These are phyloP conservation scores for Blastomyces gilchristii DNA, from an alignment of 2,329 filamentous ascomycete species.

Conservation along the genomic window DNA sequence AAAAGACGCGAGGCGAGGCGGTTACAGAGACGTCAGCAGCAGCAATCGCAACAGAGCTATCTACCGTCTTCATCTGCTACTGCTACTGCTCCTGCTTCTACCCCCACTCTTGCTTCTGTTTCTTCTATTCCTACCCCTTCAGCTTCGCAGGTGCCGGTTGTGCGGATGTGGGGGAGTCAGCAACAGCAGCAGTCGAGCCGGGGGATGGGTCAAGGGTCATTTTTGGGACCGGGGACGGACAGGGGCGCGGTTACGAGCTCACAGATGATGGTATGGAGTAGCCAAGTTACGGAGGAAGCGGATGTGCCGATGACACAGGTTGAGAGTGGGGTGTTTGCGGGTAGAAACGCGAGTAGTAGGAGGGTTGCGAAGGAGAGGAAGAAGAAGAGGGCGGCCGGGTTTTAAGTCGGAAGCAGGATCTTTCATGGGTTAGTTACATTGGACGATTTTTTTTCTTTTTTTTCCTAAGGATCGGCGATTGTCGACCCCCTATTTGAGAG, in stretches of 20 bases:
- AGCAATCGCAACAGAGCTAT: neutral
- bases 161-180: constrained; percentile 14
- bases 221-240: neutral
- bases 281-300: constrained; percentile 26
- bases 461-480: too few relatives aligned
- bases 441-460: neutral
- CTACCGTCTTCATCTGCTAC: neutral
- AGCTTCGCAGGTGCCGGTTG: constrained; percentile 1
- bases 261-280: constrained; percentile 21
- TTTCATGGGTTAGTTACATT: neutral
- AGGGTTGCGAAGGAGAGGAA: constrained; percentile 24
- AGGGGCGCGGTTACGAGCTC: neutral
- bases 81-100: neutral
- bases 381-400: constrained; percentile 34
- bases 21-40: constrained; percentile 1
- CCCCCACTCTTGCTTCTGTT: neutral
- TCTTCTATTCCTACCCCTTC: neutral
- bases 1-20: constrained; percentile 10
- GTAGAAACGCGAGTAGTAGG: constrained; percentile 24
- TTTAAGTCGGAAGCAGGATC: constrained; percentile 18
- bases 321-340: constrained; percentile 32
- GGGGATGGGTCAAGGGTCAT: neutral
- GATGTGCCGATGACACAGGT: constrained; percentile 33
- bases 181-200: neutral
- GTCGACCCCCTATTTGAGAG: neutral